These are phyloP conservation scores for Diatrype stigma DNA, from an alignment of 2,329 filamentous ascomycete species.

Conservation along the genomic window DNA sequence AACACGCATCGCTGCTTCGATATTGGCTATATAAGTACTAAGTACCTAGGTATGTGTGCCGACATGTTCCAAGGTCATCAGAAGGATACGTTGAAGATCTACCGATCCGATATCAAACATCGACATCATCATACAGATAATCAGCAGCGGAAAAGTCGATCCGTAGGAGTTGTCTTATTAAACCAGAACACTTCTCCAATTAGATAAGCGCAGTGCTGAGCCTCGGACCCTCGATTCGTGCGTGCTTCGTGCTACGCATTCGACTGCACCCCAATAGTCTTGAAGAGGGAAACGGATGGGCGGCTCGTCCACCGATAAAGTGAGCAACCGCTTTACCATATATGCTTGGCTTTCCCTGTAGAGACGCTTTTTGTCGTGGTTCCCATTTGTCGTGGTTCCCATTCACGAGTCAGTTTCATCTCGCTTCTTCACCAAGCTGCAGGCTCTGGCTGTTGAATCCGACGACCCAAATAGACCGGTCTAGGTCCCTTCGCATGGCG, in stretches of 20 bases:
- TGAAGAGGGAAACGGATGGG: not conserved
- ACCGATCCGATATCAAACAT: conserved; percentile 1
- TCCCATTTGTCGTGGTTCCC: too few species aligned
- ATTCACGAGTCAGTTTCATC: too few species aligned
- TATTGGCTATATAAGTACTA: too few species aligned
- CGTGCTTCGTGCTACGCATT: not conserved
- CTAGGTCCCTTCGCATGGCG: not conserved
- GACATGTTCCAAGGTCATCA: not conserved
- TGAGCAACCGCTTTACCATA: not conserved
- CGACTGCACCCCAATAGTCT: not conserved
- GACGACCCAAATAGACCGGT: not conserved
- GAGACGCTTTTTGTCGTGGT: too few species aligned
- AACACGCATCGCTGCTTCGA: not conserved
- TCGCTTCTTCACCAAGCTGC: not conserved
- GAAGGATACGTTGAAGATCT: not conserved
- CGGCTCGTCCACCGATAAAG: not conserved
- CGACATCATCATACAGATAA: conserved; percentile 17
- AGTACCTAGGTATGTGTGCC: too few species aligned
- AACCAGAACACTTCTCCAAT: conserved; percentile 4
- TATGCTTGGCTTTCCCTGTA: too few species aligned
- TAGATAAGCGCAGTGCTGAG: not conserved
- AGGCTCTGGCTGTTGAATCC: not conserved
- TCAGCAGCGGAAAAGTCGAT: conserved; percentile 2
- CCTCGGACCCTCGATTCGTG: not conserved
- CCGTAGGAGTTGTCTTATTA: conserved; percentile 6